phyloP scores from a whole-genome alignment of 306 rosid genomes.

The Amphicarpaea edgeworthii region DNA sequence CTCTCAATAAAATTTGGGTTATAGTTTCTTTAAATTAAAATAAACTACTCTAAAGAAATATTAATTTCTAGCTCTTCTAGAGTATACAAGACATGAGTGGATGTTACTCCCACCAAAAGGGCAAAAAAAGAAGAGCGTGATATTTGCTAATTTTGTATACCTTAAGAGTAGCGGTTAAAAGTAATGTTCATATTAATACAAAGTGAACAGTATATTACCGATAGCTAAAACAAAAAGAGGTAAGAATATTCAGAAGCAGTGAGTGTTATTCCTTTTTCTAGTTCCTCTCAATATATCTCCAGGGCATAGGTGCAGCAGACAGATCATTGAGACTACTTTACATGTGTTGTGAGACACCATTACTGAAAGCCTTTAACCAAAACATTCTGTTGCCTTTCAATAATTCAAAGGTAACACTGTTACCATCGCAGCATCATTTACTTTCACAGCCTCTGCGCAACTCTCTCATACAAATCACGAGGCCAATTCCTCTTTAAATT shows the following conservation, averaged over 20 bases:
- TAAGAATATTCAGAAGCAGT: conserved; percentile 21
- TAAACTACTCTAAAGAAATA: background rate
- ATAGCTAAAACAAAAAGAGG: background rate
- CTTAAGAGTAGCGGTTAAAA: background rate
- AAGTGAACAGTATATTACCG: background rate
- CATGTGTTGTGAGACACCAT: conserved; percentile 40
- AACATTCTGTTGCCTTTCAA: conserved; percentile 30
- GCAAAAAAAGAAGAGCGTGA: background rate
- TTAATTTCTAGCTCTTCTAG: background rate
- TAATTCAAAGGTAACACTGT: conserved; percentile 34
- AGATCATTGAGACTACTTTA: conserved; percentile 39
- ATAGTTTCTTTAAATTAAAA: background rate
- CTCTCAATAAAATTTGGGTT: background rate
- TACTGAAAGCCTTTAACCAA: conserved; percentile 19
- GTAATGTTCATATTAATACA: conserved; percentile 24
- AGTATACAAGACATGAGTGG: background rate
- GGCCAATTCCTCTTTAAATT: conserved; percentile 93
- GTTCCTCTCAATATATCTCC: conserved; percentile 9
- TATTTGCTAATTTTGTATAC: background rate
- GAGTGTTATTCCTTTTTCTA: conserved; percentile 13
- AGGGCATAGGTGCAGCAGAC: conserved; percentile 1
- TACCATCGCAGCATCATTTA: conserved; percentile 1
- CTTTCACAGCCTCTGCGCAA: conserved; percentile 84
- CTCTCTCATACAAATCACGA: conserved; percentile 88
- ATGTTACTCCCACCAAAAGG: conserved; percentile 7